These are phyloP conservation scores for Flammula alnicola DNA, from an alignment of 1,284 basidiomycete species.

Conservation along the genomic window DNA sequence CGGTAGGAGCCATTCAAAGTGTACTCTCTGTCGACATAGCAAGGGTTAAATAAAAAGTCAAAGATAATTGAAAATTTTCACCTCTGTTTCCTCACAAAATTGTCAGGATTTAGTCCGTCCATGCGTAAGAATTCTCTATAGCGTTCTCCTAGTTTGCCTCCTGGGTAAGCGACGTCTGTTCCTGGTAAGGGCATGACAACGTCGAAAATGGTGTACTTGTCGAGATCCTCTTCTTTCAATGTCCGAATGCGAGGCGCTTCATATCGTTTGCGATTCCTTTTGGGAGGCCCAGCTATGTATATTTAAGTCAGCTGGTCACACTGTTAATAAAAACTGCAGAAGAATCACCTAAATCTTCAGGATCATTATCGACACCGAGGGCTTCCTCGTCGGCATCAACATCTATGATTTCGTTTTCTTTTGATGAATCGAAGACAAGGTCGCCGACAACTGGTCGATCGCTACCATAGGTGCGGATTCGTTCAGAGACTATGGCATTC, in stretches of 20 bases:
- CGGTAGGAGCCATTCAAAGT: conserved; percentile 93
- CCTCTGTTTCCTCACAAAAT: conserved; percentile 89
- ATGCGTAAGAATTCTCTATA: conserved; percentile 81
- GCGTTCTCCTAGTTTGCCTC: conserved; percentile 79
- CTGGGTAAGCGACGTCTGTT: conserved; percentile 89
- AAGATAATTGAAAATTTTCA: conserved; percentile 42
- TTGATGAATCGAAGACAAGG: conserved; percentile 72
- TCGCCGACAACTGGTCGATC: conserved; percentile 86
- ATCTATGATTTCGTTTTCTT: conserved; percentile 41
- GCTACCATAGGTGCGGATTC: conserved; percentile 80
- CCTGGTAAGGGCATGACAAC: conserved; percentile 96
- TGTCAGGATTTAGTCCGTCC: conserved; percentile 89
- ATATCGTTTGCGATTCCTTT: conserved; percentile 57
- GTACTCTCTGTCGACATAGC: conserved; percentile 71
- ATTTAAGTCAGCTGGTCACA: conserved; percentile 1
- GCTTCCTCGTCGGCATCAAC: conserved; percentile 42
- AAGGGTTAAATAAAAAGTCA: background rate
- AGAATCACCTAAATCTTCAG: conserved; percentile 49
- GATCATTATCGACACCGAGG: conserved; percentile 34
- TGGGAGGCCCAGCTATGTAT: conserved; percentile 29
- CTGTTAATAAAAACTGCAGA: background rate
- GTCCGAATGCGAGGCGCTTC: conserved; percentile 74
- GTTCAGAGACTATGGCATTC: conserved; percentile 95
- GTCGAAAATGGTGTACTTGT: conserved; percentile 87
- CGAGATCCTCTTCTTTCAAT: conserved; percentile 75